Evolutionary conservation across 1,284 basidiomycete species (phyloP).

Genomic region (Fomitiporia mediterranea): DNA sequence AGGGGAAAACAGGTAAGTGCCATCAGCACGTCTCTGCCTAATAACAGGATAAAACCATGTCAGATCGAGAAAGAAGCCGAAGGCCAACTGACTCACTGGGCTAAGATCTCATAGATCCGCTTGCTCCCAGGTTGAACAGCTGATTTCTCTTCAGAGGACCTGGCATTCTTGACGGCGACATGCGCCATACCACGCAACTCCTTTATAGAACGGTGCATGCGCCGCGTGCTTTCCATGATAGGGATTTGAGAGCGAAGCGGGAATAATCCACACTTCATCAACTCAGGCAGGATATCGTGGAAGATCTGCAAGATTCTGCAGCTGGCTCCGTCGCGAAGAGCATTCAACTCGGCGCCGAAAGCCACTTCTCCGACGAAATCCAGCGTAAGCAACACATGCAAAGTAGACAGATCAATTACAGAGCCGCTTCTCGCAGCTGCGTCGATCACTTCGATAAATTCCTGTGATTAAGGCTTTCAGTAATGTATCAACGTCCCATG

Average conservation of each 20-base stretch:
- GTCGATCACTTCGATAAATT: background rate
- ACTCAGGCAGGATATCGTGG: background rate
- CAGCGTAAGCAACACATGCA: background rate
- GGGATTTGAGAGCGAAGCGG: slow-evolving; percentile 1
- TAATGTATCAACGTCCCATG: background rate
- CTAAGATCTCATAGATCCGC: background rate
- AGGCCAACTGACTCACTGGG: background rate
- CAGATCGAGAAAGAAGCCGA: no score
- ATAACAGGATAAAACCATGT: background rate
- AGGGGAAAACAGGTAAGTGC: background rate
- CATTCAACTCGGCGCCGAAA: background rate
- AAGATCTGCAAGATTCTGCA: slow-evolving; percentile 1
- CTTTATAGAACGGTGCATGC: background rate
- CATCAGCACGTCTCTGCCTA: background rate
- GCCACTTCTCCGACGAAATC: slow-evolving; percentile 2
- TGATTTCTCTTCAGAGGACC: background rate
- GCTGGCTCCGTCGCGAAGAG: background rate
- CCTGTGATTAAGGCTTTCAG: background rate
- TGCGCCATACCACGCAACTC: background rate
- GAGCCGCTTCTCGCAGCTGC: background rate
- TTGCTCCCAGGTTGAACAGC: background rate
- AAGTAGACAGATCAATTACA: background rate
- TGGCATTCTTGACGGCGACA: background rate
- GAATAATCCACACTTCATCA: slow-evolving; percentile 2
- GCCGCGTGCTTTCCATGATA: background rate